Base-by-base conservation (phyloP, 192 early-diverging fungal genomes). In the Piromyces finnis region DNA sequence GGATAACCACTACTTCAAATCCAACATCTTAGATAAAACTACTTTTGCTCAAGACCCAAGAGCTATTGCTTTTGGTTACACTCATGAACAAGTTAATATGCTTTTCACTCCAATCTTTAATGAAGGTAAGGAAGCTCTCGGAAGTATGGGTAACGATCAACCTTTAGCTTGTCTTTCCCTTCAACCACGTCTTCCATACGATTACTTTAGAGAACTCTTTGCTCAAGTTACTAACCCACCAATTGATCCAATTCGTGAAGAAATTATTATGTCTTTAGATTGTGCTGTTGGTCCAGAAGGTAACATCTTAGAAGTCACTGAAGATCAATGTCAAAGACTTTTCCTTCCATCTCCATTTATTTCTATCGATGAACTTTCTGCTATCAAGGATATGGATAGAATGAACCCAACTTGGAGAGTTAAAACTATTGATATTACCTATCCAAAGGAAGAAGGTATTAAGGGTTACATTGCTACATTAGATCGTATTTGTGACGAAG, bases 241-340 rank as follows among this genome's bases (percentile, higher is more conserved):
- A 4, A 98, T 99, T 81, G 97, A 99, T 88, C 97, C 97, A 79
- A 98, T 99, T 84, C 95, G 97, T 83, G 96, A 99, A 86, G 93
- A 94, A 81, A 93, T 98, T 82, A 96, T 99, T 88, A 99, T 99
- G 97, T 95, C 94, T 27, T 89, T 97, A 30, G 91, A 92, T 37
- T 97, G 96, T 89, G 95, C 95, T 85, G 88, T 99, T 26, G 97
- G 97, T 28, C 94, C 95, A 11, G 93, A 95, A 83, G 96, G 95
- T 77, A 99, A 99, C 82, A 87, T 99, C 79, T 90, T 99, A 79
- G 94, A 96, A 83, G 90, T 97, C 77, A 87, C 91, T 7, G 89
- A 90, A 80, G 82, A 83, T 22, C 97, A 99, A 85, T 90, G 92
- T 80, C 89, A 91, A 78, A 91, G 94, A 29, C 84, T 99, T 80